These are phyloP conservation scores for Aspergillus flavus DNA, from an alignment of 2,329 filamentous ascomycete species.

Conservation along the genomic window DNA sequence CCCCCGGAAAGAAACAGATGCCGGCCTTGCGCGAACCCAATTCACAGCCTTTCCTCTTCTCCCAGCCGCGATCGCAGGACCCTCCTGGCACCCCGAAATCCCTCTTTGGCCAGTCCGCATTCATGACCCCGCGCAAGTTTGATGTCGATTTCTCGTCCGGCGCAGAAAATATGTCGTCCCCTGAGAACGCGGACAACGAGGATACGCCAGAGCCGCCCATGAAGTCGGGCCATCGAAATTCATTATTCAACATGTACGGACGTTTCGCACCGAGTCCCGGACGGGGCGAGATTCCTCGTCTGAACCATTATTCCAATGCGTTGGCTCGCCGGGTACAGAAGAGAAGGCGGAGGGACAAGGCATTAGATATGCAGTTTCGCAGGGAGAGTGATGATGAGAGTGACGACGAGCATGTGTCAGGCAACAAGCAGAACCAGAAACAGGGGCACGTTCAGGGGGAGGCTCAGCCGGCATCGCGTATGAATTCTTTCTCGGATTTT, in stretches of 20 bases:
- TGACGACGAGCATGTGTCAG: slow-evolving; percentile 41
- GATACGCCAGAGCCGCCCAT: slow-evolving; percentile 48
- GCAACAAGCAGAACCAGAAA: slow-evolving; percentile 23
- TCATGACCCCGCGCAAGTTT: slow-evolving; percentile 53
- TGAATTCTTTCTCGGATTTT: slow-evolving; percentile 51
- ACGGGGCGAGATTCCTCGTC: slow-evolving; percentile 64
- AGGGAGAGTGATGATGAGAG: slow-evolving; percentile 45
- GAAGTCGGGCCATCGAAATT: slow-evolving; percentile 41
- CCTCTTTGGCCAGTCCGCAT: slow-evolving; percentile 45
- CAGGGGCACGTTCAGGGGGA: slow-evolving; percentile 21
- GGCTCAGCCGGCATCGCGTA: slow-evolving; percentile 30
- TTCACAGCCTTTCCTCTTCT: slow-evolving; percentile 54
- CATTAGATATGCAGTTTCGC: slow-evolving; percentile 46
- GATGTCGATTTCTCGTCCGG: slow-evolving; percentile 53
- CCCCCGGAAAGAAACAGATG: slow-evolving; percentile 52
- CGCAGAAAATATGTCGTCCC: slow-evolving; percentile 49
- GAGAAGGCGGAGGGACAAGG: slow-evolving; percentile 50
- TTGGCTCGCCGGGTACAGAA: slow-evolving; percentile 52
- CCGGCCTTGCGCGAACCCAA: slow-evolving; percentile 54
- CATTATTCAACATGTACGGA: slow-evolving; percentile 45
- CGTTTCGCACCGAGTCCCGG: slow-evolving; percentile 57
- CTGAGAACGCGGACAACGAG: slow-evolving; percentile 50
- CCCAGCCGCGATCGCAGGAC: slow-evolving; percentile 35
- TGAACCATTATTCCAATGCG: slow-evolving; percentile 50
- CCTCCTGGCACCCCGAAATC: slow-evolving; percentile 35